These are phyloP conservation scores for Astraeus odoratus DNA, from an alignment of 768 basidiomycete genomes.

Conservation along the genomic window DNA sequence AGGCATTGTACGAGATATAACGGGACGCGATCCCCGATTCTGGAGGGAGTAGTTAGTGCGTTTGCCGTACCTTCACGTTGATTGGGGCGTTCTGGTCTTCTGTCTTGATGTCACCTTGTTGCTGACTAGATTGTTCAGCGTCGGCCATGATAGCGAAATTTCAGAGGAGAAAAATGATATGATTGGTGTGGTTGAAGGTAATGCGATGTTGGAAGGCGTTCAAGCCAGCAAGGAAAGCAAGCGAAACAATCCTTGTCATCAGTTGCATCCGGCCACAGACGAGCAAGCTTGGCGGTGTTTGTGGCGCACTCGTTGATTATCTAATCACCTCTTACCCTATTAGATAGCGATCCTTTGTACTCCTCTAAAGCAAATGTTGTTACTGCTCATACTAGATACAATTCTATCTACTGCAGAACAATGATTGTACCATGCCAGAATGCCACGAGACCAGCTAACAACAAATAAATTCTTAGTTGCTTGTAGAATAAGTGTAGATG, in stretches of 20 bases:
- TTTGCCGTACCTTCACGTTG: constrained; percentile 63
- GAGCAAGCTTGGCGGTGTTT: background rate
- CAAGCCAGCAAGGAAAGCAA: background rate
- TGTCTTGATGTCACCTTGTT: constrained; percentile 38
- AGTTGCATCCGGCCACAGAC: background rate
- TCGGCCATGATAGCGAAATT: constrained; percentile 46
- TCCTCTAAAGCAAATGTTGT: no score
- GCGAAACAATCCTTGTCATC: background rate
- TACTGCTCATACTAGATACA: no score
- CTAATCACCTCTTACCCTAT: no score
- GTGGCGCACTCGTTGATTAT: no score
- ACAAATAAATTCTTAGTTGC: no score
- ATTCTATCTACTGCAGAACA: no score
- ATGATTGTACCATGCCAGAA: no score
- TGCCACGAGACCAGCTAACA: no score
- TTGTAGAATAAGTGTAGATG: no score
- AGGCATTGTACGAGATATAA: background rate
- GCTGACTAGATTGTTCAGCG: constrained; percentile 33
- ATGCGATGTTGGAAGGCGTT: no score
- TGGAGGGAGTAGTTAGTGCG: background rate
- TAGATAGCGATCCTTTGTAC: no score
- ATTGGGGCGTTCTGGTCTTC: constrained; percentile 55
- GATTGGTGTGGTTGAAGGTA: background rate
- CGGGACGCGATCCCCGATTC: background rate
- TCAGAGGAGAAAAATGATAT: background rate